Evolutionary conservation across 768 basidiomycete genomes (phyloP), one percentile per base, ranked within the genome.

Genomic region (Boletus rubroflammeus): DNA sequence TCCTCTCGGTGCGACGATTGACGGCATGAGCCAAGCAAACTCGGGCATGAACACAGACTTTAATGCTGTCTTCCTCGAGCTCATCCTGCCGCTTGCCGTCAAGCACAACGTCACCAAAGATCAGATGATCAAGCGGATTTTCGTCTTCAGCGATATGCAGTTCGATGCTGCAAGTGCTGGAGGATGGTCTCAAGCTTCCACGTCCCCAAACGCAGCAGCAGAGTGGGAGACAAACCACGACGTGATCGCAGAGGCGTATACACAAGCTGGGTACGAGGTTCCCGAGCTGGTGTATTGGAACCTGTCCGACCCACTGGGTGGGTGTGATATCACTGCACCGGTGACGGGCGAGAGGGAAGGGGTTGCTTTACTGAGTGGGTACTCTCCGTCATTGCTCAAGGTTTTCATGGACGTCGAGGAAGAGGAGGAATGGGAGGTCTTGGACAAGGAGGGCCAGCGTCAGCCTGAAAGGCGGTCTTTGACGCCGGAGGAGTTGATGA

Each of bases 81-180:
- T 89, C 32, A 72, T 90, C 13, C 78, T 89, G 17, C 82, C 83
- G 0, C 77, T 83, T 8, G 86, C 86, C 7, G 61, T 80, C 53
- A 61, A 74, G 64, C 70, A 85, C 59, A 73, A 81, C 0, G 70
- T 91, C n/a, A 72, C 74, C 47, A 78, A 75, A 52, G 85, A 85
- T 48, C 80, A 88, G 44, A 88, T 90, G 86, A 78, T 90, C 71
- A 83, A 86, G 72, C 79, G 84, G 5, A 70, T 90, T 0, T 89
- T 90, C 63, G 76, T 90, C 40, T 90, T 91, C 66, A 81, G 81
- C 3, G 86, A 90, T 63, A 89, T 90, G 88, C 87, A 88, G 69
- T 90, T 90, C 58, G 84, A 89, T 62, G 15, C 10, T 1, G 59
- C 32, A 28, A 36, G 35, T 17, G 8, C 15, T 17, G 35, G 2